Percentiles rank a stretch among this genome's conserved stretches.
phyloP scores from a whole-genome alignment of 495 filamentous ascomycete species.

The Arthonia radiata region DNA sequence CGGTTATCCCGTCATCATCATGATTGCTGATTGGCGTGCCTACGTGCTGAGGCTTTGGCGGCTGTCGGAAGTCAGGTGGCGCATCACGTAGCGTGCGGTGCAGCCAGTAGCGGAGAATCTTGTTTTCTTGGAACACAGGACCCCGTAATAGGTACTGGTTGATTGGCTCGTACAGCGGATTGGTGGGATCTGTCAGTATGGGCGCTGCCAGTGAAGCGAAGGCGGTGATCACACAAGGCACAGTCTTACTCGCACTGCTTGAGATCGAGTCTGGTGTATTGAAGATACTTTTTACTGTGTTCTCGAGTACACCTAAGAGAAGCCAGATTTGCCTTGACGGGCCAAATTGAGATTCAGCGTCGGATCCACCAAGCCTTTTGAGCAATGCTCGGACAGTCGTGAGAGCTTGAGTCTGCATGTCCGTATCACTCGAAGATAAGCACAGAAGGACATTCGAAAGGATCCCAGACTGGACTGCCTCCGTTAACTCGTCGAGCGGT shows the following conservation, averaged over 20 bases:
- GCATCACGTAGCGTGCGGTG: slow-evolving; percentile 43
- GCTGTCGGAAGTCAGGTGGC: no score
- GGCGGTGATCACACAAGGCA: slow-evolving; percentile 47
- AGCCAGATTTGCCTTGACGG: slow-evolving; percentile 48
- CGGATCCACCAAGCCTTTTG: slow-evolving; percentile 35
- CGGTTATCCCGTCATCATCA: no score
- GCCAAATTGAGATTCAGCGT: no score
- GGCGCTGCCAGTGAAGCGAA: slow-evolving; percentile 45
- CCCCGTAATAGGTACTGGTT: slow-evolving; percentile 59
- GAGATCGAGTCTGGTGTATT: no score
- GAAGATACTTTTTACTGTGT: slow-evolving; percentile 35
- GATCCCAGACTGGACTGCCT: slow-evolving; percentile 47
- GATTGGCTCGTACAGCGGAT: slow-evolving; percentile 66
- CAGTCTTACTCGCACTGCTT: no score
- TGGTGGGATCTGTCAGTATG: slow-evolving; percentile 49
- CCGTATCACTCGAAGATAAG: slow-evolving; percentile 44
- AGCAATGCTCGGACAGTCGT: slow-evolving; percentile 38
- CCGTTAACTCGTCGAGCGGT: slow-evolving; percentile 46
- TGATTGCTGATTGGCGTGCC: no score
- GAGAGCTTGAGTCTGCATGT: slow-evolving; percentile 55
- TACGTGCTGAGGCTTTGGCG: no score
- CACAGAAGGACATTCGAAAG: slow-evolving; percentile 42
- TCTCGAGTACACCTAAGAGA: slow-evolving; percentile 50
- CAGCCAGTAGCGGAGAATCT: slow-evolving; percentile 49
- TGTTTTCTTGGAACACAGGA: slow-evolving; percentile 46